phyloP scores from a whole-genome alignment of 177 flowering plant species.

The Telopea speciosissima region DNA sequence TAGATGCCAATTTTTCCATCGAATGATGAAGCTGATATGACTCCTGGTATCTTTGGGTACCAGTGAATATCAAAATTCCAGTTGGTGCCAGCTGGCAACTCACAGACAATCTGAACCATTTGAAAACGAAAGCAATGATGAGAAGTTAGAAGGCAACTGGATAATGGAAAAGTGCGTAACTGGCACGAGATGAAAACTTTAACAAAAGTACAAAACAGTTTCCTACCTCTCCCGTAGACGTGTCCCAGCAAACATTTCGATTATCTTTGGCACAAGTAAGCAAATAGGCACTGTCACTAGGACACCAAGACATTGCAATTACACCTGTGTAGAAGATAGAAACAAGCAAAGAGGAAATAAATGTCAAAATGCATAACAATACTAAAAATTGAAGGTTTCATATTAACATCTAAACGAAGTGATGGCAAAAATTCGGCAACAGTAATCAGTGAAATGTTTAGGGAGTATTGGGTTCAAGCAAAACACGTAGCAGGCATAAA shows the following conservation, averaged over 20 bases:
- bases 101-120: conserved; percentile 67
- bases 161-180: not conserved
- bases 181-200: no score
- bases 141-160: not conserved
- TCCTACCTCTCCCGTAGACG: conserved; percentile 67
- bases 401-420: not conserved
- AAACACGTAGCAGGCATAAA: not conserved
- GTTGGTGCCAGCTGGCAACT: conserved; percentile 78
- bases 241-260: conserved; percentile 97
- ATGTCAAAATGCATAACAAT: not conserved
- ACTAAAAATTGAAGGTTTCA: not conserved
- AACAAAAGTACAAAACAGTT: not conserved
- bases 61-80: conserved; percentile 98
- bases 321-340: conserved; percentile 55
- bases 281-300: conserved; percentile 79
- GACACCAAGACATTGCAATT: conserved; percentile 98
- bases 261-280: conserved; percentile 95
- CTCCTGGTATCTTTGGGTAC: conserved; percentile 94
- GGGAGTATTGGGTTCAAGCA: not conserved
- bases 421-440: not conserved
- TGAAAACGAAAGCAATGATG: conserved; percentile 2
- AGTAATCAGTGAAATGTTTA: not conserved
- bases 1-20: conserved; percentile 95
- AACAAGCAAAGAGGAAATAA: not conserved
- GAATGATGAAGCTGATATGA: conserved; percentile 93